These are phyloP conservation scores for Pleurotus salmoneostramineus DNA, from an alignment of 768 basidiomycete species.

Conservation along the genomic window DNA sequence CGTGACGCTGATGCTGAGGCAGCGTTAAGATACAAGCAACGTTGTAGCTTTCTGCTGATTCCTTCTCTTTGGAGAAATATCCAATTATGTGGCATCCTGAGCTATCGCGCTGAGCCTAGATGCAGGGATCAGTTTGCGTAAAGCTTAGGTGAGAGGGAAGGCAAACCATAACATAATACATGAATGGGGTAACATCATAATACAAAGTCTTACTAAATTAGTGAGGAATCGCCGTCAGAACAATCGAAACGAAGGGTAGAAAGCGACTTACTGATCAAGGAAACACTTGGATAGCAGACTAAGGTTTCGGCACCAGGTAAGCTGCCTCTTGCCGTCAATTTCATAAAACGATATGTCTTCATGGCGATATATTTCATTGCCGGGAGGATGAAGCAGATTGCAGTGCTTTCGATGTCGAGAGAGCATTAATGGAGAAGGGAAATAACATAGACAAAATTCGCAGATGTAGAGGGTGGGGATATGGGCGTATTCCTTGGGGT, in stretches of 20 bases:
- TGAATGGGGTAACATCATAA: slow-evolving; percentile 99
- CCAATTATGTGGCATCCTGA: slow-evolving; percentile 92
- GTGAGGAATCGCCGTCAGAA: slow-evolving; percentile 14
- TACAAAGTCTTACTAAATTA: slow-evolving; percentile 87
- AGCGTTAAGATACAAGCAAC: slow-evolving; percentile 98
- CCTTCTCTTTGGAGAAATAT: slow-evolving; percentile 99
- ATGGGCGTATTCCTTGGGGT: slow-evolving; percentile 97
- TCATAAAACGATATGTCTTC: slow-evolving; percentile 98
- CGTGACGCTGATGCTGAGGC: slow-evolving; percentile 95
- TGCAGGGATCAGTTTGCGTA: slow-evolving; percentile 9
- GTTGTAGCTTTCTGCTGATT: slow-evolving; percentile 96
- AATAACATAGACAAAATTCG: slow-evolving; percentile 97
- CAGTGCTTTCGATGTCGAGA: slow-evolving; percentile 89
- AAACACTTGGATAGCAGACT: slow-evolving; percentile 97
- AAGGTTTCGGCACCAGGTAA: slow-evolving; percentile 95
- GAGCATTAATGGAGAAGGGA: slow-evolving; percentile 87
- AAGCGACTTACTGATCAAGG: slow-evolving; percentile 80
- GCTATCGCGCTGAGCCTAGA: slow-evolving; percentile 78
- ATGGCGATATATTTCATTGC: slow-evolving; percentile 98
- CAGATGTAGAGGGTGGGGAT: slow-evolving; percentile 94
- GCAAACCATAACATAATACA: slow-evolving; percentile 98
- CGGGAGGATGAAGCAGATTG: slow-evolving; percentile 89
- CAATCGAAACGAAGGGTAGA: slow-evolving; percentile 10
- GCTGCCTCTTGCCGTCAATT: slow-evolving; percentile 93
- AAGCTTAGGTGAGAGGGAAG: slow-evolving; percentile 6